These are phyloP conservation scores for Casaregolazyma suthepensis DNA, from an alignment of 1,139 yeast species.

Conservation along the genomic window DNA sequence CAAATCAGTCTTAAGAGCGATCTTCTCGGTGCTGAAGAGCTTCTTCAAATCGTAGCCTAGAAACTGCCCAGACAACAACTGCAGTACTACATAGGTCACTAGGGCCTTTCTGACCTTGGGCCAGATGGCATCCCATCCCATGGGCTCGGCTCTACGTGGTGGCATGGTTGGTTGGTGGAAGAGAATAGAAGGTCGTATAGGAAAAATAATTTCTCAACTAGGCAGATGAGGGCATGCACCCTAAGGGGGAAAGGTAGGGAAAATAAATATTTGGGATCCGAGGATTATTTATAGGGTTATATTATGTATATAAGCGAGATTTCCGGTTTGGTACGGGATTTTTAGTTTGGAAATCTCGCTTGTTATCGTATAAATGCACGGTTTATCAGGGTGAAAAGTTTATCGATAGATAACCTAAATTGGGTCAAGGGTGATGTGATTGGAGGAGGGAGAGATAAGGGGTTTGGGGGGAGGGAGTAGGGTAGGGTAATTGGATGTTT, in stretches of 20 bases:
- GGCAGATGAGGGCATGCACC: background rate
- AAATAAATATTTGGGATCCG: background rate
- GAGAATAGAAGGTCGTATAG: background rate
- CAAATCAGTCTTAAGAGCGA: conserved; percentile 4
- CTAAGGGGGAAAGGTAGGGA: background rate
- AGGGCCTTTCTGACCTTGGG: conserved; percentile 7
- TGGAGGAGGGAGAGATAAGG: background rate
- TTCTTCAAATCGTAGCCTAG: conserved; percentile 1
- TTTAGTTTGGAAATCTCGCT: too few species aligned
- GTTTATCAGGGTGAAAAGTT: background rate
- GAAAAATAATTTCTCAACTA: background rate
- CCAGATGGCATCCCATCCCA: conserved; percentile 4
- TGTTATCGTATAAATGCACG: background rate
- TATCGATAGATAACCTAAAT: background rate
- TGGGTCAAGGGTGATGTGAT: background rate
- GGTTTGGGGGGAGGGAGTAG: background rate
- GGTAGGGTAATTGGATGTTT: background rate
- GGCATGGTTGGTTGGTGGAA: background rate
- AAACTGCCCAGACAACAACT: conserved; percentile 3
- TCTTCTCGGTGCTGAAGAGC: background rate
- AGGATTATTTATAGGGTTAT: too few species aligned
- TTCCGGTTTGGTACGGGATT: background rate
- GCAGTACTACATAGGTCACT: conserved; percentile 5
- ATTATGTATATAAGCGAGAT: background rate
- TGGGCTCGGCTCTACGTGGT: conserved; percentile 7